These are phyloP conservation scores for Fusarium dimerum DNA, from an alignment of 2,329 filamentous ascomycete species.

Conservation along the genomic window DNA sequence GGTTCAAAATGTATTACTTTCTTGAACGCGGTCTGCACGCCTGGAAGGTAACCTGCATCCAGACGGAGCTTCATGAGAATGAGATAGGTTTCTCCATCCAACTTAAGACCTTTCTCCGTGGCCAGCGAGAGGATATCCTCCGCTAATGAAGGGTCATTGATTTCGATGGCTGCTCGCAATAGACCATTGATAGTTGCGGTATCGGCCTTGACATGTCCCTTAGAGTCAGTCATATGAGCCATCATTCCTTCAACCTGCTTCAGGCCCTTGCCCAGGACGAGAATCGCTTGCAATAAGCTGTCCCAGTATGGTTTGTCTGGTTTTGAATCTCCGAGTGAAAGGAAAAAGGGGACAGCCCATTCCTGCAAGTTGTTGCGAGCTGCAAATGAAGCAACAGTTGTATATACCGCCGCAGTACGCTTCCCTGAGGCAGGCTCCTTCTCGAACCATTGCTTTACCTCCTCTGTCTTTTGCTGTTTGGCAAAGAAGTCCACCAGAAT, in stretches of 20 bases:
- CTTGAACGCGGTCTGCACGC: slow-evolving; percentile 67
- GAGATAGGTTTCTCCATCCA: slow-evolving; percentile 70
- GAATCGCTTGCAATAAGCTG: slow-evolving; percentile 71
- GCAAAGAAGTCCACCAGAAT: slow-evolving; percentile 66
- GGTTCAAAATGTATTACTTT: slow-evolving; percentile 34
- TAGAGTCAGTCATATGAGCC: slow-evolving; percentile 70
- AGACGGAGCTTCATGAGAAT: slow-evolving; percentile 77
- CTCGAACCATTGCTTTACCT: slow-evolving; percentile 68
- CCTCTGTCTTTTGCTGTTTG: slow-evolving; percentile 53
- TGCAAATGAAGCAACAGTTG: slow-evolving; percentile 49
- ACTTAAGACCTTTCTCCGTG: slow-evolving; percentile 62
- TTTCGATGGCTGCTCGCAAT: slow-evolving; percentile 70
- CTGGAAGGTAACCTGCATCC: slow-evolving; percentile 70
- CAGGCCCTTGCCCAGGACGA: slow-evolving; percentile 66
- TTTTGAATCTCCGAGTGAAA: slow-evolving; percentile 47
- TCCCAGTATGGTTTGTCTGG: slow-evolving; percentile 66
- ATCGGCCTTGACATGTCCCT: slow-evolving; percentile 57
- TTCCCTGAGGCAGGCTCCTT: slow-evolving; percentile 45
- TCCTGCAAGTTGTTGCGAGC: slow-evolving; percentile 58
- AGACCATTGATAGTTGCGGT: slow-evolving; percentile 75
- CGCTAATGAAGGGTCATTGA: slow-evolving; percentile 69
- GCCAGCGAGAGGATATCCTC: slow-evolving; percentile 72
- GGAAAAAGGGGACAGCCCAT: slow-evolving; percentile 64
- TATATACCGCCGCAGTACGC: slow-evolving; percentile 27
- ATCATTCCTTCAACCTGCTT: slow-evolving; percentile 52